Evolutionary conservation across 1,284 basidiomycete genomes (phyloP), one percentile per base, ranked within the genome.

Genomic region (Mycena citricolor): DNA sequence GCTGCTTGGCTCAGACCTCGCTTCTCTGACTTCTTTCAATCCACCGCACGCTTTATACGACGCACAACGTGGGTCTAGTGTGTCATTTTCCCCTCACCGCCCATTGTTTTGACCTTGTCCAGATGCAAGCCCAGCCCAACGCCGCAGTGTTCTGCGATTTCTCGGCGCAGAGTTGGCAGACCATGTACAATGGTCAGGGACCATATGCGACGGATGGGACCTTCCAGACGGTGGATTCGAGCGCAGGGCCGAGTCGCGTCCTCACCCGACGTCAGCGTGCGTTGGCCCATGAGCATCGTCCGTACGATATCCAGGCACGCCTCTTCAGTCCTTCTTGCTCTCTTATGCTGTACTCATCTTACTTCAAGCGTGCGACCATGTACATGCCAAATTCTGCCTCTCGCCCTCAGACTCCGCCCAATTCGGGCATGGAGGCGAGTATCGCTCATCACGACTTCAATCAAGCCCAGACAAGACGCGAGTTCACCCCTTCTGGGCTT

Each of bases 241-340:
- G 68, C 61, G 71, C 78, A 50, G 81, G 81, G 0, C 81, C 82
- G 30, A 65, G 64, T 52, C 72, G 79, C 51, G 63, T 70, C 41
- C 56, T 68, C 30, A 70, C 73, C 32, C 73, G 77, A 40, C 67
- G 76, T 33, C 73, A 68, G 61, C 68, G 66, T 63, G 69, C 66
- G 43, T n/a, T n/a, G 43, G 57, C 64, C 29, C 60, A 65, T 47
- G 63, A 69, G 48, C 66, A 68, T 34, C 63, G 60, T 32, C 32
- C 40, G 49, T 14, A 51, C 42, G 19, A 30, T 46, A 19, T 33
- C 51, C 26, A 50, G 58, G 43, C 42, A 57, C 53, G 43, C n/a
- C n/a, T n/a, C 26, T 31, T n/a, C n/a, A n/a, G 13, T 51, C 33
- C 19, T 24, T 39, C 32, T 13, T 32, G 31, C 22, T 30, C 22